Base-by-base conservation (phyloP, 345 rosid species). In the Rhizophora apiculata region DNA sequence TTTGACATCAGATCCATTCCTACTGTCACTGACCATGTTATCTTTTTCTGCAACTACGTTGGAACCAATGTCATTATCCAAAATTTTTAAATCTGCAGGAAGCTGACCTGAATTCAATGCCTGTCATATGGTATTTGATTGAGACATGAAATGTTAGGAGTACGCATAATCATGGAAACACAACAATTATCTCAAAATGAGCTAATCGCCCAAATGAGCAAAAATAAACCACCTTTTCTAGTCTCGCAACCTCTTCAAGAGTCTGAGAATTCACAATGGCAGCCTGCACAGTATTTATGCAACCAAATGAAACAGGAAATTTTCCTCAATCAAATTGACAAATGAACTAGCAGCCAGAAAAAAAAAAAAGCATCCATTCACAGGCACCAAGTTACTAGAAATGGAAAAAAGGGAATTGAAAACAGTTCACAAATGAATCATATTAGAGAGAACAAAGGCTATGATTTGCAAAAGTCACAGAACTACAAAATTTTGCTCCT, bases 251-350 rank as follows among this genome's bases (percentile, higher is more conserved):
- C 85, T 96, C 99, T 85, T 96, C 98, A 62, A 96, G 88, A 60
- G 98, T 96, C 89, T 96, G 97, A 39, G 99, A 92, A 76, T 92
- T 96, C 75, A 92, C 90, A 79, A 96, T 96, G 64, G 99, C 99
- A 68, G 99, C 97, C 98, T 96, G 91, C 82, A 83, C 19, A 71
- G 46, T 76, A 71, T 76, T 36, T 46, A 61, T 36, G 60, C 36
- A 49, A 70, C 63, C 30, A 66, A 70, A 67, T 65, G 30, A 69
- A 69, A 52, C 26, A 32, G 37, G 37, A 66, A 26, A 6, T 7
- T 67, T 51, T 24, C 21, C 70, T 29, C 46, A 57, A 48, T 29
- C 3, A 22, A 5, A 64, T 58, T 30, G 15, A 39, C 1, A 62
- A 34, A 56, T 34, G 20, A 24, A 56, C 13, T 56, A 21, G 60